These are phyloP conservation scores for Eucalyptus regnans DNA, from an alignment of 345 rosid genomes.

Conservation along the genomic window DNA sequence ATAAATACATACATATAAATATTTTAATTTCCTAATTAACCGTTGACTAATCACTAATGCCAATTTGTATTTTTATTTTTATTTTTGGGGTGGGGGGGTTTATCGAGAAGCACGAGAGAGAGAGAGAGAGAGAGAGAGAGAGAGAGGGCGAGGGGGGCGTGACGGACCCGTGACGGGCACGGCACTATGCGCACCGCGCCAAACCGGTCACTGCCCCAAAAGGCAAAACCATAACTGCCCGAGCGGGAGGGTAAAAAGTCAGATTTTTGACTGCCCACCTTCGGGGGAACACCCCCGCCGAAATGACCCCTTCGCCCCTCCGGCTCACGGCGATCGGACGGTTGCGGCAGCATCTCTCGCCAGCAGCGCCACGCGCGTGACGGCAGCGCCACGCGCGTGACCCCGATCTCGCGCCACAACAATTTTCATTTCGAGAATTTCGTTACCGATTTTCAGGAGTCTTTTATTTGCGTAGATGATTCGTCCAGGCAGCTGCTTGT, in stretches of 20 bases:
- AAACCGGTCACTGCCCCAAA: not conserved
- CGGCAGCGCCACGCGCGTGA: not conserved
- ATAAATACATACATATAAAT: too few relatives aligned
- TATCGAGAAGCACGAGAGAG: not conserved
- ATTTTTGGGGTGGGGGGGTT: too few relatives aligned
- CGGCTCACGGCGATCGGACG: not conserved
- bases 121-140: not conserved
- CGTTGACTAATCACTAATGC: not conserved
- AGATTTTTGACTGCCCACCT: not conserved
- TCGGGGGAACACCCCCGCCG: not conserved
- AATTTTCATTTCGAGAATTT: not conserved
- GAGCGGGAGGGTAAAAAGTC: not conserved
- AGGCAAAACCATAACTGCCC: not conserved
- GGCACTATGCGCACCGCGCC: not conserved
- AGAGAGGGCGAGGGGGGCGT: not conserved
- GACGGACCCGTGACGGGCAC: not conserved
- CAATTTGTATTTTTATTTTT: not conserved
- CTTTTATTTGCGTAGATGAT: not conserved
- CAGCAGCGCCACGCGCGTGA: not conserved
- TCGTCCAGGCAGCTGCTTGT: not conserved
- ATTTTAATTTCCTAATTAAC: not conserved
- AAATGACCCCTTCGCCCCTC: not conserved
- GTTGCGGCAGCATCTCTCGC: not conserved
- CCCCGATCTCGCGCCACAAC: too few relatives aligned
- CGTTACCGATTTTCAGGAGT: not conserved